Evolutionary conservation across 1,284 basidiomycete species (phyloP), one percentile per base, ranked within the genome.

Genomic region (Fomitopsis palustris): DNA sequence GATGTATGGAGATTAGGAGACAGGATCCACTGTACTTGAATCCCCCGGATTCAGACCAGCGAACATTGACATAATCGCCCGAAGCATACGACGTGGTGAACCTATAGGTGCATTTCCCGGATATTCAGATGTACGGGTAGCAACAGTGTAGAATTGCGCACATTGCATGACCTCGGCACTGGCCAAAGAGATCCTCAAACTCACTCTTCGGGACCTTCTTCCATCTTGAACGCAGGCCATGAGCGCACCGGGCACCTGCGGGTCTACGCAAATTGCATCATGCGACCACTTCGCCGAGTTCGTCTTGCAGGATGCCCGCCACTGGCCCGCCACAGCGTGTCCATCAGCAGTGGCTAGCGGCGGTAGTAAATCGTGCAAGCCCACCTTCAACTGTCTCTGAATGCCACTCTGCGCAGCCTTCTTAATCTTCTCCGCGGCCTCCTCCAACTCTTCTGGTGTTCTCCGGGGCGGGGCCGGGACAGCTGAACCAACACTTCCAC

Each of bases 231-330:
- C 14, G 66, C 80, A 0, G 82, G 80, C 72, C 62, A 85, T 64
- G 42, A 84, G 65, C 4, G 68, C 71, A 2, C 79, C 82, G 62
- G 86, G 86, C 33, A 85, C 76, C n/a, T 70, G 73, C 0, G 80
- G 75, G 65, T 85, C 80, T 8, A 73, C 64, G 65, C 81, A 85
- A 14, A 85, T 75, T 16, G 82, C 83, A 60, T 85, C 82, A 65
- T 83, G 85, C 10, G 67, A 64, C 77, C 77, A 86, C 59, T 78
- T 82, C 10, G 84, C 76, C 14, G 70, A 63, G 23, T 79, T 78
- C 0, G 69, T 75, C 65, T 82, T 84, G 70, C 81, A 84, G 2
- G 78, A 77, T 3, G 79, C 74, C 62, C 77, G 80, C 81, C 81
- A 84, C 82, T 83, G 53, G 3, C 38, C 25, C n/a, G 21, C 5